Evolutionary conservation across 1,284 basidiomycete species (phyloP), one percentile per base, ranked within the genome.

Genomic region (Ganoderma lucidum): DNA sequence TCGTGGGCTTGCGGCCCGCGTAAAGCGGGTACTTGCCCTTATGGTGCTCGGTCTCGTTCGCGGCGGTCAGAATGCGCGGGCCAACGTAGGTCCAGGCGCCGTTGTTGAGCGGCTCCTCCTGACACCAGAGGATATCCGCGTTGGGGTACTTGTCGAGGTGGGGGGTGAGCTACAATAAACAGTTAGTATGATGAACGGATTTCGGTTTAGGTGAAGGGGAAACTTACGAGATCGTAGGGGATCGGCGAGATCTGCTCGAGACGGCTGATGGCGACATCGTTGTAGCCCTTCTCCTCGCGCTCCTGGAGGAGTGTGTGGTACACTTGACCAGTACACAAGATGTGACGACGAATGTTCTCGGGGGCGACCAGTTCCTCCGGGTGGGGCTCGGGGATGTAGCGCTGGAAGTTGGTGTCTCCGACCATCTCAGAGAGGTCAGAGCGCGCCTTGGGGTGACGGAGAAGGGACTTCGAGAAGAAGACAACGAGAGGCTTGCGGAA

Each of bases 111-210:
- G 96, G 96, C 81, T 97, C 93, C 81, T 95, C 93, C 86, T 98
- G 97, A 77, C 93, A 95, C 95, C 96, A 98, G 65, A 96, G 84
- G 56, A 98, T 81, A 74, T 94, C 93, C 37, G 96, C 95, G 80
- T 99, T 98, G 73, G 96, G 95, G 85, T 98, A 99, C 83, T 91
- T 92, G 86, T 99, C 97, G 48, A 98, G 87, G 80, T 97, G 94
- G 35, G 94, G 91, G 32, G 93, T 95, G 74, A 96, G 77, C 93
- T 94, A 72, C 2, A 56, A 39, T 62, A 63, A 67, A 61, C 15
- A 68, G 71, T 44, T 74, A 74, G 60, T 71, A 66, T 35, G 51
- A 19, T 14, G 15, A 1, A 56, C 30, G 17, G 28, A 2, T 10
- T 19, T 9, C 14, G 23, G 9, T n/a, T 35, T 14, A 30, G 19